phyloP scores from a whole-genome alignment of 2,329 filamentous ascomycete genomes.

The Ambrosiella beaveri region DNA sequence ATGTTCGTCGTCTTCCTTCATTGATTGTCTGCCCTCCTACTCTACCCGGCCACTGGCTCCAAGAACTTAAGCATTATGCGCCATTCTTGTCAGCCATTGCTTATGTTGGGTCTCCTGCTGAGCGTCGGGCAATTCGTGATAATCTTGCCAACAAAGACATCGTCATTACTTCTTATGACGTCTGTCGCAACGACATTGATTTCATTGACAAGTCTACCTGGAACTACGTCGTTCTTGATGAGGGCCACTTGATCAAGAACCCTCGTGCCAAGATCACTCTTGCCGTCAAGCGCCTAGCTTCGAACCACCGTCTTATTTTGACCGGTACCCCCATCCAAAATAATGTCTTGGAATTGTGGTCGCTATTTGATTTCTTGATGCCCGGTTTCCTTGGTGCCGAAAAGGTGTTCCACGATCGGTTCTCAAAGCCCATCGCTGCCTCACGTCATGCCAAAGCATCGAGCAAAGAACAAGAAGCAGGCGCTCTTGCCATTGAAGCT shows the following conservation, averaged over 20 bases:
- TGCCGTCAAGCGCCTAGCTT: constrained; percentile 74
- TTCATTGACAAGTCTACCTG: constrained; percentile 67
- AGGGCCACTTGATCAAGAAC: constrained; percentile 98
- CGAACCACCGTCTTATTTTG: constrained; percentile 88
- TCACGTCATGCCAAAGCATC: constrained; percentile 94
- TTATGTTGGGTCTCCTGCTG: constrained; percentile 75
- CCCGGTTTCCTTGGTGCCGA: constrained; percentile 88
- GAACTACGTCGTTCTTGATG: constrained; percentile 96
- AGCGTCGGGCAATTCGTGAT: constrained; percentile 54
- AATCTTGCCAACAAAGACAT: constrained; percentile 67
- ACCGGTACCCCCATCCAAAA: constrained; percentile 97
- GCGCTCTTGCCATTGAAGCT: constrained; percentile 91
- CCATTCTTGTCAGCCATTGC: constrained; percentile 81
- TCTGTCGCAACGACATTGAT: constrained; percentile 90
- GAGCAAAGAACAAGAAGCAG: constrained; percentile 94
- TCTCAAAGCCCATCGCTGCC: constrained; percentile 86
- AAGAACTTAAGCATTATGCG: constrained; percentile 89
- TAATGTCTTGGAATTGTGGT: constrained; percentile 94
- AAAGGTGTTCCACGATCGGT: constrained; percentile 90
- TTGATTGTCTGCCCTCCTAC: constrained; percentile 94
- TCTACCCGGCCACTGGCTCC: constrained; percentile 94
- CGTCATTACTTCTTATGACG: constrained; percentile 94
- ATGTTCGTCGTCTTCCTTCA: constrained; percentile 67
- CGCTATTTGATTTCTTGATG: constrained; percentile 97
- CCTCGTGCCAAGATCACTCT: constrained; percentile 90